Evolutionary conservation across 176 grass and related monocot genomes (phyloP), one percentile per base, ranked within the genome.

Genomic region (Triticum dicoccoides): DNA sequence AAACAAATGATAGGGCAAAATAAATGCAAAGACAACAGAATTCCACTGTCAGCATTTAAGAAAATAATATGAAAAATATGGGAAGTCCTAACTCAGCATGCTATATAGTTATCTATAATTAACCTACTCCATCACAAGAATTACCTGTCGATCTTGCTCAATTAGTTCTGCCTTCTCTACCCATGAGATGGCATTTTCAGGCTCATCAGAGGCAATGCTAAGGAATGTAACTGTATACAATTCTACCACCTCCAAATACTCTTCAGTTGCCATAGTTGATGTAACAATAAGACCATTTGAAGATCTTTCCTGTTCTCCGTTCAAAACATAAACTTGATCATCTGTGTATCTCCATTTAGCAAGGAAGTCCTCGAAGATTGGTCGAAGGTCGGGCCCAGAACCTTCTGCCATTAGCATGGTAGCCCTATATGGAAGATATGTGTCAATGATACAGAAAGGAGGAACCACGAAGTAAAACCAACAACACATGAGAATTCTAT

Each of bases 341-440:
- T 90, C 69, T 1, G 61, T 65, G 82, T 87, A 87, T 84, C 85
- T 91, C 89, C 91, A 95, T 69, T 85, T 91, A 66, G 86, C 73
- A 79, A 95, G 93, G 78, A 91, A 95, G 29, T 93, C 91, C 78
- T 95, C 86, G 61, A 93, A 89, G 15, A 87, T 89, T 89, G 77
- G 23, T 87, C 73, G 80, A 59, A 95, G 91, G 18, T 85, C 83
- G 68, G 86, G 83, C 76, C 54, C 78, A 73, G 64, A 80, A 52
- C 86, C 84, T 80, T 81, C 91, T 30, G 88, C 79, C 85, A 92
- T 91, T 92, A 92, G 93, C 82, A 95, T 87, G 29, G 86, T 92
- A 76, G 91, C 88, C 79, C 93, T 95, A 87, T 66, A 47, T 87
- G 76, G 87, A 81, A 78, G 49, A 38, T 68, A 85, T 10, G 3